phyloP scores from a whole-genome alignment of 768 basidiomycete genomes.

The Pisolithus orientalis region DNA sequence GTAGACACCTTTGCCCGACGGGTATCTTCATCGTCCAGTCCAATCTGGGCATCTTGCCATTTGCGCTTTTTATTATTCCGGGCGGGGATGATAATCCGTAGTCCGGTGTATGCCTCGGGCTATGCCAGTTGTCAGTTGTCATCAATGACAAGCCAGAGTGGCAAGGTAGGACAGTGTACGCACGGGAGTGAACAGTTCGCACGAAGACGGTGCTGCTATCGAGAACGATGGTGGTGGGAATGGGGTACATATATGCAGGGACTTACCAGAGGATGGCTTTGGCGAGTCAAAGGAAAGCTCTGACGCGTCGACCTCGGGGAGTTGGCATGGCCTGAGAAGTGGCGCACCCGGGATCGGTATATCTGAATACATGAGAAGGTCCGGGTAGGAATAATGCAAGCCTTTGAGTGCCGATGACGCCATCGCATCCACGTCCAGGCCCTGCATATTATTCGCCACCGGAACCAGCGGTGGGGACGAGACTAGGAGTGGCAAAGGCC shows the following conservation, averaged over 20 bases:
- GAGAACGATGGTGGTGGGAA: not conserved
- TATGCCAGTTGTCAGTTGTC: not conserved
- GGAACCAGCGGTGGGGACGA: constrained; percentile 4
- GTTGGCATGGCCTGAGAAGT: constrained; percentile 14
- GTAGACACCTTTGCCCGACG: too few species aligned
- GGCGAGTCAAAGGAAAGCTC: constrained; percentile 5
- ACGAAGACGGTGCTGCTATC: constrained; percentile 6
- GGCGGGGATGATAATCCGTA: constrained; percentile 20
- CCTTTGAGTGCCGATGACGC: not conserved
- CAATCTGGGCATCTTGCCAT: too few species aligned
- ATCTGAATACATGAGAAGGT: not conserved
- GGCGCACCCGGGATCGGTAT: constrained; percentile 19
- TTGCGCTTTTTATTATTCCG: not conserved
- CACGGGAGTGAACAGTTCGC: constrained; percentile 13
- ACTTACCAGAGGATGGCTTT: constrained; percentile 11
- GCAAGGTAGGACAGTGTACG: not conserved
- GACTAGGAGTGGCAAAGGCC: constrained; percentile 35
- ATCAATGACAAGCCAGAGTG: not conserved
- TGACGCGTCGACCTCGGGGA: constrained; percentile 21
- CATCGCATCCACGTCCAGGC: not conserved
- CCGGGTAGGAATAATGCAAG: not conserved
- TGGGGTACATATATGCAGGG: not conserved
- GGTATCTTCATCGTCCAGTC: too few species aligned
- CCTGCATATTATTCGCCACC: too few species aligned
- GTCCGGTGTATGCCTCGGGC: constrained; percentile 14